phyloP scores from a whole-genome alignment of 768 basidiomycete species.

The Sistotremastrum niveocremeum region DNA sequence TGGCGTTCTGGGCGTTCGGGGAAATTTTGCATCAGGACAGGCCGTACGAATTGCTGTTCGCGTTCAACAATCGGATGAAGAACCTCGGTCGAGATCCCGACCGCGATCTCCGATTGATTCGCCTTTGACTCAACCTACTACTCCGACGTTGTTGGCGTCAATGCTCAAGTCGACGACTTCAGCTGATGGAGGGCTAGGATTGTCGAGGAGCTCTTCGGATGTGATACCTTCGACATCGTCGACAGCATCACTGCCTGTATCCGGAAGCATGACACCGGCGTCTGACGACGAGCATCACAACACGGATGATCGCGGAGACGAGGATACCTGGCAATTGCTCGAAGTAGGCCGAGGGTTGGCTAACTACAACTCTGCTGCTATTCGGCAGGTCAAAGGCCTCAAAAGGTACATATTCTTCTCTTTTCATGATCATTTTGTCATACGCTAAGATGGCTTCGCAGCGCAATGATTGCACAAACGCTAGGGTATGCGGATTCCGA shows the following conservation, averaged over 20 bases:
- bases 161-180: conserved; percentile 33
- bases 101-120: conserved; percentile 24
- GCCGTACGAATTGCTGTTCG: conserved; percentile 75
- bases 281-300: conserved; percentile 16
- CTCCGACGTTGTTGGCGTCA: conserved; percentile 34
- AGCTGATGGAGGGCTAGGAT: conserved; percentile 29
- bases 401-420: conserved; percentile 55
- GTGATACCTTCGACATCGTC: conserved; percentile 11
- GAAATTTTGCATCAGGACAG: conserved; percentile 87
- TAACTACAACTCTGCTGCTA: conserved; percentile 92
- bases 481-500: conserved; percentile 94
- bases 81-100: conserved; percentile 7
- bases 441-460: conserved; percentile 19
- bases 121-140: conserved; percentile 38
- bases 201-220: conserved; percentile 20
- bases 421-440: not conserved
- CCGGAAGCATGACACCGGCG: conserved; percentile 1
- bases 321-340: conserved; percentile 52
- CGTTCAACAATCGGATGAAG: conserved; percentile 16
- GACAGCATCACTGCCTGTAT: conserved; percentile 11
- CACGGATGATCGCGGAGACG: conserved; percentile 21
- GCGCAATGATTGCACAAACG: conserved; percentile 64
- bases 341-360: conserved; percentile 92
- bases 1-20: conserved; percentile 78
- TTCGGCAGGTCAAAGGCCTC: conserved; percentile 72